phyloP scores from a whole-genome alignment of 495 filamentous ascomycete species.

The Tuber borchii region DNA sequence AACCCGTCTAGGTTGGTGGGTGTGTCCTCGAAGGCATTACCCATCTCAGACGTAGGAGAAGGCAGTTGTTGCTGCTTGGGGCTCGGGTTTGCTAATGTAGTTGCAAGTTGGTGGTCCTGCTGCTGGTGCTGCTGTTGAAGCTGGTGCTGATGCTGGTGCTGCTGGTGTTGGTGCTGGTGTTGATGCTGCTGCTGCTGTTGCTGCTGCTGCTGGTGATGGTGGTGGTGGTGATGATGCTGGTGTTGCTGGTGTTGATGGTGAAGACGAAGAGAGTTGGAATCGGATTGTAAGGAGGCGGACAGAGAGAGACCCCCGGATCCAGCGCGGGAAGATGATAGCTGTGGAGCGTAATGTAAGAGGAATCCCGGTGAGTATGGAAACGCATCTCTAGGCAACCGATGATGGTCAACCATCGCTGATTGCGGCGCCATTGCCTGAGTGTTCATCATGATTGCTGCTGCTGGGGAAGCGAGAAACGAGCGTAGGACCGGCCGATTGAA shows the following conservation, averaged over 20 bases:
- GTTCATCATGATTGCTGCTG: conserved; percentile 33
- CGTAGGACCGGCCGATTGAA: conserved; percentile 35
- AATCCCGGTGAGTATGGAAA: not conserved
- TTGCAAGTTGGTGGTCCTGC: conserved; percentile 32
- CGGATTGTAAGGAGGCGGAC: not conserved
- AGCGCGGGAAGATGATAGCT: not conserved
- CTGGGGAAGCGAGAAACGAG: conserved; percentile 32
- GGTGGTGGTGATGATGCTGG: conserved; percentile 31
- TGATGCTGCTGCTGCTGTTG: conserved; percentile 28
- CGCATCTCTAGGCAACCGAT: not conserved
- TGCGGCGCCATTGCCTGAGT: conserved; percentile 6
- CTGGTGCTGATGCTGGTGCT: conserved; percentile 22
- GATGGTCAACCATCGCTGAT: not conserved
- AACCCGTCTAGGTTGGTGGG: conserved; percentile 47
- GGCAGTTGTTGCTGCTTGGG: conserved; percentile 34
- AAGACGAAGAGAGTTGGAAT: conserved; percentile 16
- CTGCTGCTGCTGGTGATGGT: conserved; percentile 27
- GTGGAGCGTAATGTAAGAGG: not conserved
- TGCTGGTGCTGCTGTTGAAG: conserved; percentile 26
- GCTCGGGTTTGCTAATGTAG: conserved; percentile 26
- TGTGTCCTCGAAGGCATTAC: conserved; percentile 34
- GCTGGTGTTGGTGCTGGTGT: conserved; percentile 22
- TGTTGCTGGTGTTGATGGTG: conserved; percentile 28
- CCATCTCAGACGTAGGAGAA: conserved; percentile 31
- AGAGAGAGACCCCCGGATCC: conserved; percentile 1